phyloP scores from a whole-genome alignment of 2,329 filamentous ascomycete genomes.

The Aspergillus latus region DNA sequence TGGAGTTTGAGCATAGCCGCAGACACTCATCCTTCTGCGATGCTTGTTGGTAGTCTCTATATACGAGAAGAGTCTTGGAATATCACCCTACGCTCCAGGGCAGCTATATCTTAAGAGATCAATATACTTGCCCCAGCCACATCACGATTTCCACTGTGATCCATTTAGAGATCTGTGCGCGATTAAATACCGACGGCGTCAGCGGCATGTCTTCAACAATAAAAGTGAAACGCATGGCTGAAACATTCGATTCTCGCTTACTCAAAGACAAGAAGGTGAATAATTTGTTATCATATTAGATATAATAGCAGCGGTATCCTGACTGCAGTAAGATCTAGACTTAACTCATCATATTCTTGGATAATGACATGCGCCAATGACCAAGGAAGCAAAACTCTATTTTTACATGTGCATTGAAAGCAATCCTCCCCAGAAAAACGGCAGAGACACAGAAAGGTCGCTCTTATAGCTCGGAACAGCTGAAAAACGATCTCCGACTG shows the following conservation, averaged over 20 bases:
- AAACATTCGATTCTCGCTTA: neutral
- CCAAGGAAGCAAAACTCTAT: constrained; percentile 37
- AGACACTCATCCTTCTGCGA: too few species aligned
- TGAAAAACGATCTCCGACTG: constrained; percentile 31
- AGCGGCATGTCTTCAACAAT: neutral
- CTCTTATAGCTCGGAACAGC: constrained; percentile 29
- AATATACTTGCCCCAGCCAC: too few species aligned
- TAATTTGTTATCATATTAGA: constrained; percentile 2
- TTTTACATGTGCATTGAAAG: constrained; percentile 37
- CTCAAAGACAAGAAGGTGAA: neutral
- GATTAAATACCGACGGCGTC: neutral
- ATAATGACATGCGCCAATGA: constrained; percentile 39
- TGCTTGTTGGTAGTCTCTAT: too few species aligned
- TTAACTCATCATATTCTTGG: constrained; percentile 36
- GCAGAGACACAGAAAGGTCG: constrained; percentile 19
- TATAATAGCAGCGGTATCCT: constrained; percentile 3
- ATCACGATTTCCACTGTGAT: too few species aligned
- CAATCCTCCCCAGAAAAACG: constrained; percentile 19
- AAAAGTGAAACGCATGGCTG: neutral
- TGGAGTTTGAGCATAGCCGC: too few species aligned
- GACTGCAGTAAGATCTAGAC: constrained; percentile 16
- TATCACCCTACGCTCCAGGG: too few species aligned
- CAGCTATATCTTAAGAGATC: neutral
- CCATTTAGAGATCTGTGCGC: neutral
- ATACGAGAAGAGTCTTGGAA: too few species aligned